Percentiles rank a stretch among this genome's conserved stretches.
Conservation (phyloP, 2,329 filamentous ascomycete genomes). For the Alternaria triticina region DNA sequence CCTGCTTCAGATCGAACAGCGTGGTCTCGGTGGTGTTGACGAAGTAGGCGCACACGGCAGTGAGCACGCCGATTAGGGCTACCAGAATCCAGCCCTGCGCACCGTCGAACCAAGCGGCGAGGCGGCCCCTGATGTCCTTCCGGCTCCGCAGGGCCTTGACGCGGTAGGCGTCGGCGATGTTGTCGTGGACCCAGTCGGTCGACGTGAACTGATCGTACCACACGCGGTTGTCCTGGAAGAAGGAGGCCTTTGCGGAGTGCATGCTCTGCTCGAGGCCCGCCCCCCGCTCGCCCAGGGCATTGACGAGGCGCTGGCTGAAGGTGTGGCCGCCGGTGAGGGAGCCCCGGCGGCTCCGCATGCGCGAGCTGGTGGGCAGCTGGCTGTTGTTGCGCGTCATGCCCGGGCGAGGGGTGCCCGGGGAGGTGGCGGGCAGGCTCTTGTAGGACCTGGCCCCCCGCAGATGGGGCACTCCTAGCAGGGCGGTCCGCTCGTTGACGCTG, state of each 20-base stretch:
- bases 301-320: slow-evolving; percentile 60
- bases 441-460: slow-evolving; percentile 47
- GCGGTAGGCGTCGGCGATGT: slow-evolving; percentile 90
- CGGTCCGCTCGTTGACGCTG: slow-evolving; percentile 55
- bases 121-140: slow-evolving; percentile 82
- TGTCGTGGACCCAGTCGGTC: slow-evolving; percentile 98
- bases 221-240: slow-evolving; percentile 81
- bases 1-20: slow-evolving; percentile 89
- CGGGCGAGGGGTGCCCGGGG: slow-evolving; percentile 52
- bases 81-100: slow-evolving; percentile 94
- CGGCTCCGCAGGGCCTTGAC: slow-evolving; percentile 81
- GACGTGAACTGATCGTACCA: slow-evolving; percentile 99
- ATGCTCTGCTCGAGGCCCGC: slow-evolving; percentile 59
- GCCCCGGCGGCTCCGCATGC: slow-evolving; percentile 41
- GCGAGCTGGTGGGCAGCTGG: slow-evolving; percentile 37
- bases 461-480: slow-evolving; percentile 51
- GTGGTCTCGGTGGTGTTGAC: slow-evolving; percentile 86
- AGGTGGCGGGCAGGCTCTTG: slow-evolving; percentile 49
- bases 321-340: slow-evolving; percentile 39
- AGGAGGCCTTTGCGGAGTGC: slow-evolving; percentile 68
- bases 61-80: slow-evolving; percentile 84
- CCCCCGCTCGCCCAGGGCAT: slow-evolving; percentile 62
- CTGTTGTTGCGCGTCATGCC: slow-evolving; percentile 47
- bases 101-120: slow-evolving; percentile 79
- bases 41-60: slow-evolving; percentile 84